phyloP scores from a whole-genome alignment of 305 asterid genomes.

The Andrographis paniculata region DNA sequence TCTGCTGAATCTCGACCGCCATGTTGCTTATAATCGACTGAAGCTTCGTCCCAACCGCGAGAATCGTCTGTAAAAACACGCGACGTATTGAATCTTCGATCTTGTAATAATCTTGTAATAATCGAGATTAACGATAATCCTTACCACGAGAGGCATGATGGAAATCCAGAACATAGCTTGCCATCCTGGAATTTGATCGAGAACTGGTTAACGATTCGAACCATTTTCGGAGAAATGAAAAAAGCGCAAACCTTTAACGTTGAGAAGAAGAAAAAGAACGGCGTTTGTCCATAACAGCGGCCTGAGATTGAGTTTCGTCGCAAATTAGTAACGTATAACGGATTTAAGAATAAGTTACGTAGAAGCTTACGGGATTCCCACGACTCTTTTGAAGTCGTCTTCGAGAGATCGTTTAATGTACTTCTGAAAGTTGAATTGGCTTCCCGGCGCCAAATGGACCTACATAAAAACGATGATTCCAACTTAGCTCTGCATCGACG shows the following conservation, averaged over 20 bases:
- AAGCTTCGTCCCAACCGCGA: constrained; percentile 69
- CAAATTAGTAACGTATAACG: not conserved
- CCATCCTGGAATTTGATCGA: constrained; percentile 20
- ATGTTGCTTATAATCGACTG: constrained; percentile 53
- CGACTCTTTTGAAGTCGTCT: constrained; percentile 57
- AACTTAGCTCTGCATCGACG: not conserved
- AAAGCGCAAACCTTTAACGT: constrained; percentile 25
- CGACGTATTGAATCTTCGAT: too few relatives aligned
- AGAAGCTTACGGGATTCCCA: constrained; percentile 46
- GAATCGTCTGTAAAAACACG: constrained; percentile 32
- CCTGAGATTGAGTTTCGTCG: constrained; percentile 15
- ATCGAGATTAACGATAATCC: constrained; percentile 3
- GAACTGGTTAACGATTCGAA: not conserved
- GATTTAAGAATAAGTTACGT: not conserved
- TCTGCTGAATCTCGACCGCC: constrained; percentile 67
- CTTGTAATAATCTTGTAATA: too few relatives aligned
- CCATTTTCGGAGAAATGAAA: not conserved
- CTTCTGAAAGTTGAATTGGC: constrained; percentile 46
- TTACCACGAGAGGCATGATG: constrained; percentile 29
- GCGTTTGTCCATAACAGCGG: constrained; percentile 26
- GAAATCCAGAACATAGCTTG: constrained; percentile 33
- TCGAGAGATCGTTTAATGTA: constrained; percentile 58
- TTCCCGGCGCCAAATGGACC: constrained; percentile 63
- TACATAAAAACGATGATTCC: not conserved
- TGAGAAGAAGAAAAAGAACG: constrained; percentile 28